Conservation (phyloP, 2,329 filamentous ascomycete species). For the Atkinsonella hypoxylon region DNA sequence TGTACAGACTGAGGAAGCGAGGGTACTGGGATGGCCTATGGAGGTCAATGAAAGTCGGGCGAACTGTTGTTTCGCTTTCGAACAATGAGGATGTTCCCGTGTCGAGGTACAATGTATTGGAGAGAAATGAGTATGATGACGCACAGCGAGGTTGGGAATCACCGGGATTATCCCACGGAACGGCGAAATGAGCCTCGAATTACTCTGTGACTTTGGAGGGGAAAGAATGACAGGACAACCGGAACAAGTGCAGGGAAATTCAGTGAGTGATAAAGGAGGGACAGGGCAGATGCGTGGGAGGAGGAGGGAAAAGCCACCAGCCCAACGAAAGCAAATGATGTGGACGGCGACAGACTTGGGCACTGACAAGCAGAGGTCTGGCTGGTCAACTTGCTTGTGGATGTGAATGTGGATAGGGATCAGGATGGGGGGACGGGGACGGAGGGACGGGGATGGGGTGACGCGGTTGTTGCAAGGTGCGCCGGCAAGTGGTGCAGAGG, state of each 20-base stretch:
- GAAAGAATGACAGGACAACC: not conserved
- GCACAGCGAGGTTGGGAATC: constrained; percentile 1
- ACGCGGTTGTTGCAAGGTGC: too few relatives aligned
- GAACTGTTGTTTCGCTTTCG: not conserved
- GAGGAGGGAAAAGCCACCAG: not conserved
- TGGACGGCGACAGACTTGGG: not conserved
- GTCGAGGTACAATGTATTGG: not conserved
- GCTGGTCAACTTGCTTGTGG: not conserved
- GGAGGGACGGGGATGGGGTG: not conserved
- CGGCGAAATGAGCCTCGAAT: not conserved
- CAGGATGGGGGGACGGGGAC: not conserved
- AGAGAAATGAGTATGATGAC: not conserved
- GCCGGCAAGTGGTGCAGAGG: too few relatives aligned
- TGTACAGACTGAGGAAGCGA: not conserved
- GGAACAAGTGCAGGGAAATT: not conserved
- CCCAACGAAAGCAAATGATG: not conserved
- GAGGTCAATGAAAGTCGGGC: not conserved
- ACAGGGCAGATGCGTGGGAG: not conserved
- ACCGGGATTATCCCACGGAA: constrained; percentile 2
- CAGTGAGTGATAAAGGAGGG: constrained; percentile 1
- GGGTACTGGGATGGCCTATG: not conserved
- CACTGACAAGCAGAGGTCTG: not conserved
- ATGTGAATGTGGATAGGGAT: not conserved
- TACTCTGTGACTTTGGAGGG: not conserved
- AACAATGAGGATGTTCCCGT: not conserved